Base-by-base conservation (phyloP, 202 grass and related monocot genomes). In the Setaria viridis region DNA sequence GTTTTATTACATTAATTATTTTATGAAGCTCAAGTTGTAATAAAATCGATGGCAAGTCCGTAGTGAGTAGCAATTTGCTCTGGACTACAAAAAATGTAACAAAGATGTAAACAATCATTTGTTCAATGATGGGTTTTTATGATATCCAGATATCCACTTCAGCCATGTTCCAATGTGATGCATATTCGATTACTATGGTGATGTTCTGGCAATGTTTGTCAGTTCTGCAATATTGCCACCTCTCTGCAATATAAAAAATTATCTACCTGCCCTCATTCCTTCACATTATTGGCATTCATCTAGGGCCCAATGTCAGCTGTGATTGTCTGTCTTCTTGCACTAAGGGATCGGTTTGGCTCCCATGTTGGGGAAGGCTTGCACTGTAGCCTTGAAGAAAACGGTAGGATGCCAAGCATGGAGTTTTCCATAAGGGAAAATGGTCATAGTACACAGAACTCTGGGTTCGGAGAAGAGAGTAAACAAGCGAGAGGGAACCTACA, bases 241-340 rank as follows among this genome's bases (percentile, higher is more conserved):
- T 67, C 80, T 80, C 53, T 84, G 30, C 50, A 66, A 71, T 84
- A 77, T 29, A 37, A 47, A 69, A 35, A 11, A 1, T 74, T 58
- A 85, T 74, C 74, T 41, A 39, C 62, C 5, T 1, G 29, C 14
- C 29, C 62, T 76, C 8, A 41, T 74, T 82, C 7, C 9, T 79
- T 34, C 21, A 16, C 77, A 76, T 86, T 69, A 78, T 86, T 80
- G 76, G 3, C 77, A 78, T 70, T 62, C 30, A 62, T 84, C 33
- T 41, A 95, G 93, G 93, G 85, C 51, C 80, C 88, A 35, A 70
- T 85, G 46, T 90, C 90, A 79, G 83, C 90, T 70, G 88, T 95
- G 43, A 59, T 92, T 51, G 56, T 49, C 62, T 95, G 88, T 77
- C 80, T 95, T 81, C 88, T 92, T 58, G 81, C 83, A 12, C 83